Percentiles rank a stretch among this genome's conserved stretches.
Conservation (phyloP, 2,329 filamentous ascomycete genomes). For the Lachnellula suecica region DNA sequence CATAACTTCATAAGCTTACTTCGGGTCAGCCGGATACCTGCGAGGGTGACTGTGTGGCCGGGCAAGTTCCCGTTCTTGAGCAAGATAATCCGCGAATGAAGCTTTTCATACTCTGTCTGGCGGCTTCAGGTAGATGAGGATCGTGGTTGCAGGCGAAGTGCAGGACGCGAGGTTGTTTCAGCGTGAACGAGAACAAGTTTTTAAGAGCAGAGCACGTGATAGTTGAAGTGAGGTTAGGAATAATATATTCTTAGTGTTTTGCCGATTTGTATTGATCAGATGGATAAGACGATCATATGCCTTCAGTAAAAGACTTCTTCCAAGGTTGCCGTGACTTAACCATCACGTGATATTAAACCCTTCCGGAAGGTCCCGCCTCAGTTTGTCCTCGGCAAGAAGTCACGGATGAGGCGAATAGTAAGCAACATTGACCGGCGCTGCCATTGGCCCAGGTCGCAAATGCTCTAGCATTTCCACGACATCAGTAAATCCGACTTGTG, state of each 20-base stretch:
- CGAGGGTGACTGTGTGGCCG: background rate
- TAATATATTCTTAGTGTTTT: too few species aligned
- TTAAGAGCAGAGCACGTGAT: too few species aligned
- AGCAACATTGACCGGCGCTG: conserved; percentile 8
- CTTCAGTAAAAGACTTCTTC: too few species aligned
- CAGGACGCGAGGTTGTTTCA: background rate
- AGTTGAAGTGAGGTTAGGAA: too few species aligned
- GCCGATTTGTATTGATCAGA: too few species aligned
- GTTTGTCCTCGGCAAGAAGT: background rate
- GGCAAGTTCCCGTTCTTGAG: background rate
- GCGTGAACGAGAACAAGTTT: too few species aligned
- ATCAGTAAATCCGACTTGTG: conserved; percentile 8
- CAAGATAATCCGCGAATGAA: background rate
- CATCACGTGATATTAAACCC: background rate
- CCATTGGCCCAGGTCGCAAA: conserved; percentile 18
- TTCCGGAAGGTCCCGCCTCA: background rate
- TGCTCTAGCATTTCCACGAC: conserved; percentile 21
- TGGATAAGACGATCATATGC: background rate
- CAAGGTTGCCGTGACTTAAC: too few species aligned
- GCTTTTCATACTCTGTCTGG: background rate
- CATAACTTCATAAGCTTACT: too few species aligned
- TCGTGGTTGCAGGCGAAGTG: background rate
- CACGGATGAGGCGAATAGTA: conserved; percentile 5
- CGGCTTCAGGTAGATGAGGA: background rate
- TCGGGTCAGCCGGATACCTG: background rate